Evolutionary conservation across 106 monocot genomes (phyloP).

Genomic region (Alisma plantagoaquatica): DNA sequence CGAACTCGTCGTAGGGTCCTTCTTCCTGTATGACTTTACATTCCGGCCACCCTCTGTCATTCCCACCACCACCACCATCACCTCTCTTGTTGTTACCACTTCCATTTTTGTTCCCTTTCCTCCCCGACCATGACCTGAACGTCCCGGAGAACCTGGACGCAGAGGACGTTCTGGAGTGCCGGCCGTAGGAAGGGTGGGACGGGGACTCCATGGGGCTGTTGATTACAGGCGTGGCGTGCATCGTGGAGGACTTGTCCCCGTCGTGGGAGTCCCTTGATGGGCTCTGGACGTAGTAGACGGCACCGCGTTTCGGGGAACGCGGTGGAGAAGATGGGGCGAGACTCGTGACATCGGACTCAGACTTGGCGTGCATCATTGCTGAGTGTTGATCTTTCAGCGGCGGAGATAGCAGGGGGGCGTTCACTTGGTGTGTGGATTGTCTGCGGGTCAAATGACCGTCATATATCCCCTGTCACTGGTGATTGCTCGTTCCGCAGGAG

Average conservation of each 20-base stretch:
- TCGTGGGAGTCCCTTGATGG: conserved; percentile 86
- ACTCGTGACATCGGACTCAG: conserved; percentile 89
- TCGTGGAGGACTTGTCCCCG: conserved; percentile 75
- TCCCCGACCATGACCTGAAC: conserved; percentile 49
- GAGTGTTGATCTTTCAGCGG: no score
- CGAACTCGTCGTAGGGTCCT: conserved; percentile 59
- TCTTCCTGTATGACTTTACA: conserved; percentile 73
- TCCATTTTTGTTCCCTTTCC: conserved; percentile 42
- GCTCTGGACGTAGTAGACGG: conserved; percentile 76
- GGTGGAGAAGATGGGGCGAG: conserved; percentile 75
- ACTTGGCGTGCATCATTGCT: conserved; percentile 69
- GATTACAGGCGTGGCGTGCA: conserved; percentile 73
- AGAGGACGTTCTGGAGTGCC: conserved; percentile 79
- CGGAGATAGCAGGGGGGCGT: no score
- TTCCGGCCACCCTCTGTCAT: conserved; percentile 81
- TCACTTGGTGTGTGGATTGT: no score
- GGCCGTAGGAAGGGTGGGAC: conserved; percentile 57
- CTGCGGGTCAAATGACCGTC: no score
- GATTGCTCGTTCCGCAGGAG: no score
- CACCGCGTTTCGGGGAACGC: conserved; percentile 55
- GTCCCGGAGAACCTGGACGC: conserved; percentile 84
- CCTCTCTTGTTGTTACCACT: no score
- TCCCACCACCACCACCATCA: no score
- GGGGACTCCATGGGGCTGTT: conserved; percentile 81
- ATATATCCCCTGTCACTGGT: no score